These are phyloP conservation scores for Seiridium cupressi DNA, from an alignment of 2,329 filamentous ascomycete species.

Conservation along the genomic window DNA sequence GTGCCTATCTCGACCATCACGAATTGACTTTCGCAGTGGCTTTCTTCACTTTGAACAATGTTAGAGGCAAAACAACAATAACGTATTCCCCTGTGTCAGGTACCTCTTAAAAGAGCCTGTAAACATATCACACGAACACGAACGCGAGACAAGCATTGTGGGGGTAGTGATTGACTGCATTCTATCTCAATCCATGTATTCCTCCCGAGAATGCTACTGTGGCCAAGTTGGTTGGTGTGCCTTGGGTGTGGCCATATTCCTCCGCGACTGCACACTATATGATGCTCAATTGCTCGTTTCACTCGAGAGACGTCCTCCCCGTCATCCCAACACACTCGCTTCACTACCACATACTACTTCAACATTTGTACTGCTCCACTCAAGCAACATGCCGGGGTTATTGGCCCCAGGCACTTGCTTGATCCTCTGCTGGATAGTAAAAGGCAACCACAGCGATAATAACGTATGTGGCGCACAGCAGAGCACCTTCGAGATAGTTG, in stretches of 20 bases:
- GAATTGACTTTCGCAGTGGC: too few species aligned
- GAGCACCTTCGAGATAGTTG: slow-evolving; percentile 80
- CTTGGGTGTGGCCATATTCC: not conserved
- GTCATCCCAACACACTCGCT: not conserved
- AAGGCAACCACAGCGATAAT: slow-evolving; percentile 67
- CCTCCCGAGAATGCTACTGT: not conserved
- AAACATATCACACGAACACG: too few species aligned
- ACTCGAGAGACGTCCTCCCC: too few species aligned
- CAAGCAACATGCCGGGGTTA: slow-evolving; percentile 7
- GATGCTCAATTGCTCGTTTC: too few species aligned
- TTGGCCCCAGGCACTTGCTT: slow-evolving; percentile 39
- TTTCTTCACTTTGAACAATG: too few species aligned
- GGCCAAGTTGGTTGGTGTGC: slow-evolving; percentile 4
- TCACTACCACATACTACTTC: not conserved
- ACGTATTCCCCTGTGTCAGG: too few species aligned
- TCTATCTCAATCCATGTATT: not conserved
- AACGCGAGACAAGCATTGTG: not conserved
- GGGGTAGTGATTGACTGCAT: not conserved
- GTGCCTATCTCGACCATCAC: too few species aligned
- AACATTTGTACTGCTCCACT: not conserved
- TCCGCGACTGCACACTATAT: not conserved
- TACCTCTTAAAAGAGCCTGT: too few species aligned
- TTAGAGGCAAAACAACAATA: too few species aligned
- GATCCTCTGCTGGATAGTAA: slow-evolving; percentile 56
- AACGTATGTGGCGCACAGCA: slow-evolving; percentile 65